Evolutionary conservation across 2,329 filamentous ascomycete genomes (phyloP), one percentile per base, ranked within the genome.

Genomic region (Fusarium albidum): DNA sequence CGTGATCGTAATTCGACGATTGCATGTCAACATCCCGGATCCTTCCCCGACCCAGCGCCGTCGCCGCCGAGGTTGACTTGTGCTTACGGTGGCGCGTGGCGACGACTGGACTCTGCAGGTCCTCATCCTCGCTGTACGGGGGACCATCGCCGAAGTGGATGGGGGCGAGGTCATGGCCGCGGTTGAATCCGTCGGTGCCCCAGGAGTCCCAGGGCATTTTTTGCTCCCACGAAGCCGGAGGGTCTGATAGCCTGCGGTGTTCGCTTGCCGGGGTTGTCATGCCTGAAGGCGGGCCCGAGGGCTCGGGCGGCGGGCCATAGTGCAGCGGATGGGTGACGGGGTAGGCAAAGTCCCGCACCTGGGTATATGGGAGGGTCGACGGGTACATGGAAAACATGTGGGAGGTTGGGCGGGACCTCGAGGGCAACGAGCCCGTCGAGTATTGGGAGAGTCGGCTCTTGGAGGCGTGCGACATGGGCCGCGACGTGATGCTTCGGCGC

Each of bases 291-390:
- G 86, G 85, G 46, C 80, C 77, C 44, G 85, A 87, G 21, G 85
- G 80, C 64, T 92, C 89, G 31, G 89, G 88, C 13, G 91, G 88
- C n/a, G 94, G 90, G 2, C 95, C 95, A 79, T 96, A 96, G 78
- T 98, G 95, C 73, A 97, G 82, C 35, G 91, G 92, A 73, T 98
- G 91, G 49, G 83, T 82, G 21, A 84, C 71, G 27, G 91, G 86
- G 71, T 98, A 99, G 64, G 95, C 95, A 76, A 98, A 99, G 79
- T 99, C 95, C 68, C 95, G 89, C 61, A 99, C 93, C 37, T 91
- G 81, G n/a, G 92, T 87, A 73, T 97, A 97, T 7, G 90, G 75
- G 14, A 97, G 83, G 70, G 87, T 96, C 52, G 92, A 95, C 66
- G 92, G 89, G 73, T 92, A 95, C 67, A 89, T 79, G 13, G 92